These are phyloP conservation scores for Capsicum baccatum DNA, from an alignment of 257 asterid species.

Conservation along the genomic window DNA sequence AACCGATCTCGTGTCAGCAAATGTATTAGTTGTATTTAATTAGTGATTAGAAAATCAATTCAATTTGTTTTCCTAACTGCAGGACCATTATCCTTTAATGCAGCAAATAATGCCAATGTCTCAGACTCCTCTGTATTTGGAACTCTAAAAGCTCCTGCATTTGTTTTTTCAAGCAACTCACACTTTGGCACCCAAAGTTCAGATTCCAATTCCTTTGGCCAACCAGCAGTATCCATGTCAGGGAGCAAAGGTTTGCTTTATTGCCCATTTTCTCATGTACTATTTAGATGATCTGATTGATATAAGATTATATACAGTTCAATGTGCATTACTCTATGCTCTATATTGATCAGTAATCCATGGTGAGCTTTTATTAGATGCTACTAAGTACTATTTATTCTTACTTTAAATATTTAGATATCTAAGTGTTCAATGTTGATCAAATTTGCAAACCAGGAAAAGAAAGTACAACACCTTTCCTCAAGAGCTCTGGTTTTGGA, in stretches of 20 bases:
- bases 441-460: neutral
- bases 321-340: neutral
- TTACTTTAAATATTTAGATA: neutral
- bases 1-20: neutral
- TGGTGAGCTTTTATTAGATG: neutral
- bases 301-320: neutral
- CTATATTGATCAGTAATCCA: neutral
- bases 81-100: neutral
- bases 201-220: conserved; percentile 3
- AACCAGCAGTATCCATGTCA: conserved; percentile 18
- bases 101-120: neutral
- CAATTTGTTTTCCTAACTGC: neutral
- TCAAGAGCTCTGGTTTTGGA: conserved; percentile 5
- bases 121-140: neutral
- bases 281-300: neutral
- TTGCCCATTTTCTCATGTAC: conserved; percentile 6
- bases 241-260: conserved; percentile 17
- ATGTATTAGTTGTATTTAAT: neutral
- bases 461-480: neutral
- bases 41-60: neutral
- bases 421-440: neutral
- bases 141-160: neutral
- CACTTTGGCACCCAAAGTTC: neutral
- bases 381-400: neutral
- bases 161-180: conserved; percentile 24